Percentiles rank a stretch among this genome's conserved stretches.
Conservation (phyloP, 106 monocot species). For the Vanilla planifolia region DNA sequence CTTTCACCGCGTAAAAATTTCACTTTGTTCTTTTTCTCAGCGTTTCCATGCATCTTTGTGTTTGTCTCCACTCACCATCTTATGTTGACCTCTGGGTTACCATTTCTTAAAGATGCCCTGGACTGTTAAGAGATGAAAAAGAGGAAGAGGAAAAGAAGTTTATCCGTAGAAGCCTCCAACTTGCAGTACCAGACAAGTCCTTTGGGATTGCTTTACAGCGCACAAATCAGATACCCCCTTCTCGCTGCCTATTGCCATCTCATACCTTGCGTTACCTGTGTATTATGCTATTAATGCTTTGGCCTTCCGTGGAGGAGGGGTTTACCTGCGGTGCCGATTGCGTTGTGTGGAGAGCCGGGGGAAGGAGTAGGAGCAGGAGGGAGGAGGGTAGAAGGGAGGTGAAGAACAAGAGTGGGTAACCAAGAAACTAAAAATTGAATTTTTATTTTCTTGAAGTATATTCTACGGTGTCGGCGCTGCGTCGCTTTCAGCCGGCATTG, state of each 20-base stretch:
- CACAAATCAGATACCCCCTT: constrained; percentile 16
- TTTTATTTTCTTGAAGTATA: neutral
- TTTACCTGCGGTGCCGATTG: constrained; percentile 9
- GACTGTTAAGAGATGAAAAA: neutral
- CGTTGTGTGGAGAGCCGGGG: neutral
- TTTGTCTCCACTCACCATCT: neutral
- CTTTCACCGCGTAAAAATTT: constrained; percentile 4
- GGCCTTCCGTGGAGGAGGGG: neutral
- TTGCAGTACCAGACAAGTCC: constrained; percentile 22
- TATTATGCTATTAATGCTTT: neutral
- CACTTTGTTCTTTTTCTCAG: neutral
- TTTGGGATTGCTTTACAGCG: constrained; percentile 45
- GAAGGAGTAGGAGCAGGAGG: neutral
- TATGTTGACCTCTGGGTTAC: neutral
- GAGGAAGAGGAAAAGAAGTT: neutral
- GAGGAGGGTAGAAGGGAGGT: neutral
- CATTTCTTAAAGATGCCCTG: neutral
- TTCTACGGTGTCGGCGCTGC: constrained; percentile 29
- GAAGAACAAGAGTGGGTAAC: neutral
- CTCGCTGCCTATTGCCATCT: neutral
- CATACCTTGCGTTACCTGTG: constrained; percentile 4
- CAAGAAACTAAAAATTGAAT: neutral
- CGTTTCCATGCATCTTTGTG: neutral
- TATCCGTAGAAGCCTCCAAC: constrained; percentile 11
- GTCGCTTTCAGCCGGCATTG: constrained; percentile 30